Conservation (phyloP, 108 stramenopile species). For the Aurantiochytrium sp. region DNA sequence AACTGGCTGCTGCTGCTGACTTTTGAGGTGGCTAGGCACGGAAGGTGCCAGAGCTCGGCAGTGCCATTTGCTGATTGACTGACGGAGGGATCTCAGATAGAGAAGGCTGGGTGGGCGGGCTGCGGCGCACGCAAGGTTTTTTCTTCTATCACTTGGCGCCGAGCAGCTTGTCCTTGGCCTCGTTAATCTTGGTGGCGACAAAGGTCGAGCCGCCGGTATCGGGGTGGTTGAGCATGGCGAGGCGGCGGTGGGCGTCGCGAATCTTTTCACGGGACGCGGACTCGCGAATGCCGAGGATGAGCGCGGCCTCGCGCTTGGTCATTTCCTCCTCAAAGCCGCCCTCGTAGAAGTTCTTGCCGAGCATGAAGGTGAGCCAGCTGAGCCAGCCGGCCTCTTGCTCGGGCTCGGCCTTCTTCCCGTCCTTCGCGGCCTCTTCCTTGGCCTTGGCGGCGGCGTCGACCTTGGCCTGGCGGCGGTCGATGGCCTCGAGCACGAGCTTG, state of each 20-base stretch:
- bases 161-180: slow-evolving; percentile 94
- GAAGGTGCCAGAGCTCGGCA: too few relatives aligned
- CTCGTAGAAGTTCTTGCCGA: slow-evolving; percentile 76
- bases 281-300: slow-evolving; percentile 93
- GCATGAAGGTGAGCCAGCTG: slow-evolving; percentile 13
- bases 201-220: slow-evolving; percentile 95
- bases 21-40: too few relatives aligned
- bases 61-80: too few relatives aligned
- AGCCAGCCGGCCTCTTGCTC: neutral
- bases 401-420: neutral
- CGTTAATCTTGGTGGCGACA: slow-evolving; percentile 92
- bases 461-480: neutral
- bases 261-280: slow-evolving; percentile 76
- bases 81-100: too few relatives aligned
- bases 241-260: slow-evolving; percentile 91
- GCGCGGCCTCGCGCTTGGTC: slow-evolving; percentile 91
- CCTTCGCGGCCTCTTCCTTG: neutral
- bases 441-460: neutral
- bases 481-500: slow-evolving; percentile 16
- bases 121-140: too few relatives aligned
- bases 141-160: neutral
- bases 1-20: too few relatives aligned
- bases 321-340: slow-evolving; percentile 97
- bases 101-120: too few relatives aligned
- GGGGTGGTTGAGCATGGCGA: slow-evolving; percentile 94